Percentiles rank a stretch among this genome's conserved stretches.
phyloP scores from a whole-genome alignment of 805 yeast species.

The Kregervanrija delftensis region DNA sequence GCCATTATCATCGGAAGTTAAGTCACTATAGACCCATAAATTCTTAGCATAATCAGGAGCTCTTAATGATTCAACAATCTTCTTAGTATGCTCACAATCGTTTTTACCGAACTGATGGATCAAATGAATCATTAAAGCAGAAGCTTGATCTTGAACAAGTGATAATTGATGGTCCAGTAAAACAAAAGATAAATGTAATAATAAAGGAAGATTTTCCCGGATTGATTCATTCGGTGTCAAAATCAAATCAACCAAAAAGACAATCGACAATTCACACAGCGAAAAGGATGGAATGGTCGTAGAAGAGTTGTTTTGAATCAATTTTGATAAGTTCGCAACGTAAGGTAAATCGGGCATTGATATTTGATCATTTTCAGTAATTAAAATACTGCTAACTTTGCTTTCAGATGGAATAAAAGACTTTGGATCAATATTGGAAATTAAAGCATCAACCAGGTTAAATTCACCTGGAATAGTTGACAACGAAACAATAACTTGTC shows the following conservation, averaged over 20 bases:
- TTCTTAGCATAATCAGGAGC: constrained; percentile 40
- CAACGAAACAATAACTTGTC: constrained; percentile 76
- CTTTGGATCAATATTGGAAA: constrained; percentile 72
- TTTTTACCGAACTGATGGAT: constrained; percentile 55
- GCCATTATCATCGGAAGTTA: constrained; percentile 67
- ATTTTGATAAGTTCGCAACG: constrained; percentile 60
- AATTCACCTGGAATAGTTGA: constrained; percentile 46
- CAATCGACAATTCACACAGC: constrained; percentile 77
- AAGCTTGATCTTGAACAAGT: constrained; percentile 79
- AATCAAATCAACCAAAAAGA: constrained; percentile 76
- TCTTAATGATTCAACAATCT: constrained; percentile 52
- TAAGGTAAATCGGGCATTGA: constrained; percentile 46
- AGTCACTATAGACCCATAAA: constrained; percentile 84
- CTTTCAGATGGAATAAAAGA: constrained; percentile 66
- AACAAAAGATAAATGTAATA: constrained; percentile 74
- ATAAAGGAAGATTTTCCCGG: constrained; percentile 53
- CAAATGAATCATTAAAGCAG: constrained; percentile 64
- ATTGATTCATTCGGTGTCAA: constrained; percentile 60
- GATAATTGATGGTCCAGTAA: constrained; percentile 82
- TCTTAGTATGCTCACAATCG: constrained; percentile 45
- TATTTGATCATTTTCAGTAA: constrained; percentile 9
- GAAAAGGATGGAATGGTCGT: constrained; percentile 63
- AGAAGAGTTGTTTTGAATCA: constrained; percentile 41
- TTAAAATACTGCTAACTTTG: constrained; percentile 9
- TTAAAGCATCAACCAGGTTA: constrained; percentile 54